These are phyloP conservation scores for Pestalotiopsis sp. DNA, from an alignment of 2,329 filamentous ascomycete genomes.

Conservation along the genomic window DNA sequence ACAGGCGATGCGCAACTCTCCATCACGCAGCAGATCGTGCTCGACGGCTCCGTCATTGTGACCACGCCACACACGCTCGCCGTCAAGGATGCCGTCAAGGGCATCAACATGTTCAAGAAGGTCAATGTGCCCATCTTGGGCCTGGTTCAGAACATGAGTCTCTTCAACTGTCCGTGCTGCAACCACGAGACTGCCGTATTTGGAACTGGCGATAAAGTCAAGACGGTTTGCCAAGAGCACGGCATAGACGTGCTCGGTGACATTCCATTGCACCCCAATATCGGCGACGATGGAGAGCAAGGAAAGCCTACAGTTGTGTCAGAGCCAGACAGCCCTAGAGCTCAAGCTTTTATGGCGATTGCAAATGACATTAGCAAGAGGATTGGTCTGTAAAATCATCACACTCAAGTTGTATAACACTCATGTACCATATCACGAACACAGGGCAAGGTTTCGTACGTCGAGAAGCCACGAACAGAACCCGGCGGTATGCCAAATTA, in stretches of 20 bases:
- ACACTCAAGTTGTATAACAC: slow-evolving; percentile 10
- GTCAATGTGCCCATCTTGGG: slow-evolving; percentile 81
- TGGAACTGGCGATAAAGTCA: slow-evolving; percentile 66
- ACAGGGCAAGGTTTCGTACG: neutral
- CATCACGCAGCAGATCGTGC: slow-evolving; percentile 91
- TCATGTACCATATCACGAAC: neutral
- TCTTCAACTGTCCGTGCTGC: slow-evolving; percentile 82
- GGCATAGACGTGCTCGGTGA: slow-evolving; percentile 83
- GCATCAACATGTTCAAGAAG: slow-evolving; percentile 90
- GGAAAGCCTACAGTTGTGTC: slow-evolving; percentile 90
- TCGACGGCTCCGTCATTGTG: slow-evolving; percentile 86
- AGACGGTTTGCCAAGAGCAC: slow-evolving; percentile 70
- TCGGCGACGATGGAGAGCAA: slow-evolving; percentile 84
- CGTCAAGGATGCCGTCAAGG: slow-evolving; percentile 87
- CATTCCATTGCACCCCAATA: slow-evolving; percentile 82
- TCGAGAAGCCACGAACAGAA: neutral
- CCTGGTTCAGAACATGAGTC: slow-evolving; percentile 89
- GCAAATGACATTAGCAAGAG: slow-evolving; percentile 57
- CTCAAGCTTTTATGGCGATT: slow-evolving; percentile 72
- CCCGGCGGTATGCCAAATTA: neutral
- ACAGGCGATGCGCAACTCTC: slow-evolving; percentile 96
- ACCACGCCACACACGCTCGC: slow-evolving; percentile 94
- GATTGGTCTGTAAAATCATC: slow-evolving; percentile 38
- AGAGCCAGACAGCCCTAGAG: slow-evolving; percentile 76
- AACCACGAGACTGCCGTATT: slow-evolving; percentile 76